Percentiles rank a stretch among this genome's conserved stretches.
Conservation (phyloP, 768 basidiomycete species). For the Leccinellum rugosiceps region DNA sequence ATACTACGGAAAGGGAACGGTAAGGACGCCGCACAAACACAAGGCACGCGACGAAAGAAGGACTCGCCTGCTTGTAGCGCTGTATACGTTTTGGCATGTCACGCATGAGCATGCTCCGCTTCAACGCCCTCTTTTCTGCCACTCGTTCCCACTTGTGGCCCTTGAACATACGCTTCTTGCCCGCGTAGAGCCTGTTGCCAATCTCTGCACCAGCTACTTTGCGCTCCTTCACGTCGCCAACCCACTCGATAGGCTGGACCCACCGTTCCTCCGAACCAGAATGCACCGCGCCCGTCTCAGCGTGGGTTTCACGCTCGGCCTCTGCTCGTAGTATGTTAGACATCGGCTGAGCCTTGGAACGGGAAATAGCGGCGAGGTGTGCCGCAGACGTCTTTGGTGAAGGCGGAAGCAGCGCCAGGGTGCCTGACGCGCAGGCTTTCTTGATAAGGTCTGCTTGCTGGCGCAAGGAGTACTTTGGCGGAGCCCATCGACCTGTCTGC, state of each 20-base stretch:
- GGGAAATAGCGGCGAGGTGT: conserved; percentile 22
- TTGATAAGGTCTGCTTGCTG: conserved; percentile 79
- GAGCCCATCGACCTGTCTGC: conserved; percentile 61
- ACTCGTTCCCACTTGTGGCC: conserved; percentile 84
- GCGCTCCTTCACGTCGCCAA: conserved; percentile 38
- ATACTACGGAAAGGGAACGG: conserved; percentile 11
- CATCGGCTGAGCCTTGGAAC: conserved; percentile 14
- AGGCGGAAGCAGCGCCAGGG: conserved; percentile 61
- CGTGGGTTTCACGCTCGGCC: background rate
- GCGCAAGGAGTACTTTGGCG: conserved; percentile 68
- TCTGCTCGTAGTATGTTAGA: conserved; percentile 4
- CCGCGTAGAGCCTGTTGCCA: conserved; percentile 68
- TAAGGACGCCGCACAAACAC: conserved; percentile 1
- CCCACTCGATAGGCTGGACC: conserved; percentile 38
- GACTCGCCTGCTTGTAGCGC: conserved; percentile 62
- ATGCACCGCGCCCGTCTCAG: background rate
- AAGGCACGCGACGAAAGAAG: background rate
- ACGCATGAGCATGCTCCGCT: conserved; percentile 56
- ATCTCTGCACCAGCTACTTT: conserved; percentile 46
- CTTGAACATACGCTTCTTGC: conserved; percentile 86
- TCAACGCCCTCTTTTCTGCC: conserved; percentile 43
- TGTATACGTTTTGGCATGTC: conserved; percentile 66
- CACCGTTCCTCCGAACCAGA: conserved; percentile 11
- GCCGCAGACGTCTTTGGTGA: conserved; percentile 52
- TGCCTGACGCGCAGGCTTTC: conserved; percentile 53